Percentiles rank a stretch among this genome's conserved stretches.
Evolutionary conservation across 1,139 yeast species (phyloP).

Genomic region (Blastobotrys petasosporus): DNA sequence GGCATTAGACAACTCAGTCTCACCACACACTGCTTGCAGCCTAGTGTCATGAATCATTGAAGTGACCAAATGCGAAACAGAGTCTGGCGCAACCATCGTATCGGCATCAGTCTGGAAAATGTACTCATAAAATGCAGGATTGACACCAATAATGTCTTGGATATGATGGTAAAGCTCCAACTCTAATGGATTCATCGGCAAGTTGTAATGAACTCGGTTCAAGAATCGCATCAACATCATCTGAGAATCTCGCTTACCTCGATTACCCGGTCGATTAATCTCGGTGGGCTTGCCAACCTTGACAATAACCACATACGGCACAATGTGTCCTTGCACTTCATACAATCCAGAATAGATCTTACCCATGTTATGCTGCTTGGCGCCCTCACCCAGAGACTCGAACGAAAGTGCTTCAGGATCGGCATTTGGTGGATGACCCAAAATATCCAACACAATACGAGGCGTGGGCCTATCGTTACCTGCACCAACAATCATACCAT

Average conservation of each 20-base stretch:
- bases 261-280: constrained; percentile 37
- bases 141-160: constrained; percentile 40
- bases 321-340: constrained; percentile 41
- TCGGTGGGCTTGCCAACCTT: constrained; percentile 42
- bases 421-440: constrained; percentile 36
- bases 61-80: constrained; percentile 35
- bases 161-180: constrained; percentile 40
- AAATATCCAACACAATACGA: constrained; percentile 38
- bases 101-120: constrained; percentile 42
- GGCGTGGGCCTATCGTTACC: constrained; percentile 42
- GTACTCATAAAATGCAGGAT: constrained; percentile 39
- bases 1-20: constrained; percentile 38
- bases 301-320: constrained; percentile 39
- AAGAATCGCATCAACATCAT: constrained; percentile 38
- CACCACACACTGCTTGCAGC: constrained; percentile 40
- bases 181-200: constrained; percentile 40
- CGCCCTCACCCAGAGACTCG: constrained; percentile 39
- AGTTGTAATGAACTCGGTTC: constrained; percentile 38
- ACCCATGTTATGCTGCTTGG: constrained; percentile 38
- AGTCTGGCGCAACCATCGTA: constrained; percentile 36
- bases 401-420: constrained; percentile 38
- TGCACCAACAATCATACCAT: constrained; percentile 42
- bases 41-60: constrained; percentile 34
- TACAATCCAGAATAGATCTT: constrained; percentile 39
- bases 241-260: constrained; percentile 43